Percentiles rank a stretch among this genome's conserved stretches.
Evolutionary conservation across 306 rosid genomes (phyloP).

Genomic region (Malus fusca): DNA sequence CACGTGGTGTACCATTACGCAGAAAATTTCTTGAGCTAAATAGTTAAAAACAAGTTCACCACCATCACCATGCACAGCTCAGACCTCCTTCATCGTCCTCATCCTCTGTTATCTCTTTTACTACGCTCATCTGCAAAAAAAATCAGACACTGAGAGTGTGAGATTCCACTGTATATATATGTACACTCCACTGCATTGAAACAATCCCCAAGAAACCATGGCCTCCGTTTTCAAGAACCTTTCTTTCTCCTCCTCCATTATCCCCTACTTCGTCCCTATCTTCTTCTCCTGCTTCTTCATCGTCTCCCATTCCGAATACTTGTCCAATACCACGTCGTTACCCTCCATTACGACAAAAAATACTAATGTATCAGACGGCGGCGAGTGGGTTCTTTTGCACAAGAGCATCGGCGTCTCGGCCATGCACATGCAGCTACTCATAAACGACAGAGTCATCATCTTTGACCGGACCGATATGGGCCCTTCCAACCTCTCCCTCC

Average conservation of each 20-base stretch:
- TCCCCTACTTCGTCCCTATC: neutral
- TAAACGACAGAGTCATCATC: slow-evolving; percentile 52
- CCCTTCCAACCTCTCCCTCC: slow-evolving; percentile 61
- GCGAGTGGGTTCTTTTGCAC: slow-evolving; percentile 52
- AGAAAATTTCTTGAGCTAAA: too few relatives aligned
- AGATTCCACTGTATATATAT: too few relatives aligned
- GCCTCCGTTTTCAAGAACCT: slow-evolving; percentile 33
- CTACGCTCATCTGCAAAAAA: too few relatives aligned
- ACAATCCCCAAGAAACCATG: slow-evolving; percentile 16
- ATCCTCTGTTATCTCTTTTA: neutral
- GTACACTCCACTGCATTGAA: neutral
- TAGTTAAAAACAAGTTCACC: neutral
- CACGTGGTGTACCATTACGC: too few relatives aligned
- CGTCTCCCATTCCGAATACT: neutral
- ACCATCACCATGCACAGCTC: neutral
- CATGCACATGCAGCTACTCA: slow-evolving; percentile 88
- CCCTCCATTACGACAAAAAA: neutral
- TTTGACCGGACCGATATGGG: slow-evolving; percentile 77
- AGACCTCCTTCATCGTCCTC: neutral
- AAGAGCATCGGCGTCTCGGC: slow-evolving; percentile 67
- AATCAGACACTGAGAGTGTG: too few relatives aligned
- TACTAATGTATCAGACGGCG: slow-evolving; percentile 10
- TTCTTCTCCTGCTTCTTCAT: neutral
- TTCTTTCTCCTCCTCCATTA: slow-evolving; percentile 21
- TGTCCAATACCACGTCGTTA: neutral